Evolutionary conservation across 495 filamentous ascomycete genomes (phyloP), one percentile per base, ranked within the genome.

Genomic region (Cryomyces minteri): DNA sequence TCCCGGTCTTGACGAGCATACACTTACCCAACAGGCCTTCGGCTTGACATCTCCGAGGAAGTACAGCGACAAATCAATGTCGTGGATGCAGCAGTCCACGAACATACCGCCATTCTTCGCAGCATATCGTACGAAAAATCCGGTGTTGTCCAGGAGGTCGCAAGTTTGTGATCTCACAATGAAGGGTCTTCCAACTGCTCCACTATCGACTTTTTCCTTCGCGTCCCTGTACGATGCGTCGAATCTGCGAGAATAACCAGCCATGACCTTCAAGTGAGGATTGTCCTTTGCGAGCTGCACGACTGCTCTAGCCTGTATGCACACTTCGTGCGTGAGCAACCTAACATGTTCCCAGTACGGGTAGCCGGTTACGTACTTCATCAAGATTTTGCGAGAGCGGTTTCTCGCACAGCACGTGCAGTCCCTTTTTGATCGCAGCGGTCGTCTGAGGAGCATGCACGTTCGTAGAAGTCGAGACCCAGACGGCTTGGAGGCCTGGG

Each of bases 371-470:
- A 25, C 32, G 43, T 47, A 36, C 36, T 31, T 11, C 50, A 14
- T 41, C 50, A 14, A 44, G 14, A 32, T 50, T 39, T 2, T 32
- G 39, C 9, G 58, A 62, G 43, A 73, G 48, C 1, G 69, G 70
- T 54, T 74, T 76, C 58, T 74, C 72, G 49, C 71, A 74, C 18
- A 74, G 58, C 39, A 72, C 67, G 45, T 76, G 69, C 54, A 66
- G 62, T 41, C 65, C 61, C 1, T 62, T 63, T 5, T 65, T 54
- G 31, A 76, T 72, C 8, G 69, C 72, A 43, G 67, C 67, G 55
- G 71, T 69, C 6, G 70, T 66, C 53, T 75, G 64, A 40, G 70
- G 67, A 8, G 71, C 72, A 48, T 75, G 71, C 5, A 73, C 68
- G 2, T 61, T 63, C 1, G 72, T 74, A 2, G 65, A 68, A 5